Evolutionary conservation across 78 protist species (phyloP).

Genomic region (Cavenderia fasciculata): DNA sequence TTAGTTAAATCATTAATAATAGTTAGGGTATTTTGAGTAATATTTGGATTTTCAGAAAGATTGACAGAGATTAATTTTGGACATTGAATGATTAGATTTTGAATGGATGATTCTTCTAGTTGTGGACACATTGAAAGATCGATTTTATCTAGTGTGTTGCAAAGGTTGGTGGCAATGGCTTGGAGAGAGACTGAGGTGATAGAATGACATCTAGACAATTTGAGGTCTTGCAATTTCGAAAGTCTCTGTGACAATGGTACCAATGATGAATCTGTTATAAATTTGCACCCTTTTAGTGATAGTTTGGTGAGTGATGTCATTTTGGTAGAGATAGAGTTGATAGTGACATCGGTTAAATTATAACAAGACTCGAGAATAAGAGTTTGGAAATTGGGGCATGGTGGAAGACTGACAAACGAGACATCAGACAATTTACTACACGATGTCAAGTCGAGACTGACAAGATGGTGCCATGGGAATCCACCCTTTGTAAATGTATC

Average conservation of each 20-base stretch:
- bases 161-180: neutral
- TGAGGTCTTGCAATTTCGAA: slow-evolving; percentile 18
- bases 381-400: slow-evolving; percentile 14
- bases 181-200: neutral
- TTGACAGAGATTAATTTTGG: neutral
- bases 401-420: slow-evolving; percentile 19
- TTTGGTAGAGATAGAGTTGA: neutral
- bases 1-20: neutral
- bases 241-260: neutral
- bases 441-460: slow-evolving; percentile 29
- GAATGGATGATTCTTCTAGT: neutral
- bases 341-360: slow-evolving; percentile 33
- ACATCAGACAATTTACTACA: slow-evolving; percentile 54
- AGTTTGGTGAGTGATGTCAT: slow-evolving; percentile 54
- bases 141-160: slow-evolving; percentile 14
- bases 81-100: neutral
- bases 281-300: slow-evolving; percentile 59
- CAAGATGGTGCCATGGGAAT: slow-evolving; percentile 1
- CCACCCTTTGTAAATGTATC: slow-evolving; percentile 10
- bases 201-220: slow-evolving; percentile 62
- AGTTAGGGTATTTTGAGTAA: neutral
- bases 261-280: slow-evolving; percentile 21
- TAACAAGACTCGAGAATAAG: slow-evolving; percentile 56
- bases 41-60: slow-evolving; percentile 42
- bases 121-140: slow-evolving; percentile 73